phyloP scores from a whole-genome alignment of 1,284 basidiomycete species.

The Pseudomicrostroma phylloplanum region DNA sequence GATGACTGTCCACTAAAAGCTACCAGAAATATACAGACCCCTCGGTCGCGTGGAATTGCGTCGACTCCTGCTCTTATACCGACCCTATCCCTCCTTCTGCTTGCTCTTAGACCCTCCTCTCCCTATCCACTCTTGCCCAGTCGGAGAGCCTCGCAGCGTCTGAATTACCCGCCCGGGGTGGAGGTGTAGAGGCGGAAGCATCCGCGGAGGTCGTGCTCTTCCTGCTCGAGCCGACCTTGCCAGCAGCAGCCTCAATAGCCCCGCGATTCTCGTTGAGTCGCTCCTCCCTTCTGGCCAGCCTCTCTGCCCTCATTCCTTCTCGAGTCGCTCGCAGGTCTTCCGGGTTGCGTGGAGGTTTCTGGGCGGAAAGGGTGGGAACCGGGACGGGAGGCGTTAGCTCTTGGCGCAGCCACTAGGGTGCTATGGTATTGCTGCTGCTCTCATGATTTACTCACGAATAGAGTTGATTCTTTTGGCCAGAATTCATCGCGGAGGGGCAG shows the following conservation, averaged over 20 bases:
- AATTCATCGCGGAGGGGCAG: slow-evolving; percentile 56
- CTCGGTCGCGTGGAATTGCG: too few relatives aligned
- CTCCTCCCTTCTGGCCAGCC: slow-evolving; percentile 24
- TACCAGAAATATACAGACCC: too few relatives aligned
- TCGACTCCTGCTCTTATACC: too few relatives aligned
- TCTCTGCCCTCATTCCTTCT: slow-evolving; percentile 28
- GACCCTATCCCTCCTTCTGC: too few relatives aligned
- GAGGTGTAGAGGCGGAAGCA: background rate
- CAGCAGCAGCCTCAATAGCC: background rate
- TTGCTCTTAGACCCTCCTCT: background rate
- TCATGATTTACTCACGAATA: slow-evolving; percentile 20
- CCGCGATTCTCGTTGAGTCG: background rate
- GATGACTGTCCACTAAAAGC: too few relatives aligned
- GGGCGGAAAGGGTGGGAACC: background rate
- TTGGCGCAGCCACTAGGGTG: too few relatives aligned
- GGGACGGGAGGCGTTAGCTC: background rate
- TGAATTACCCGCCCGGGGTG: background rate
- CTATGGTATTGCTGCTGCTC: too few relatives aligned
- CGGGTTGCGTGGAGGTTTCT: slow-evolving; percentile 28
- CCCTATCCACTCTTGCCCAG: background rate
- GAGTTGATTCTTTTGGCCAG: slow-evolving; percentile 35
- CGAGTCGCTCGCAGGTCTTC: slow-evolving; percentile 26
- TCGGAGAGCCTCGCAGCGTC: background rate
- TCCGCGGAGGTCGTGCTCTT: background rate
- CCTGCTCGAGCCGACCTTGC: too few relatives aligned